A percentile compares a stretch with the other conserved stretches of the same genome.
Conservation (phyloP, 805 yeast genomes). For the Yarrowia bubula region DNA sequence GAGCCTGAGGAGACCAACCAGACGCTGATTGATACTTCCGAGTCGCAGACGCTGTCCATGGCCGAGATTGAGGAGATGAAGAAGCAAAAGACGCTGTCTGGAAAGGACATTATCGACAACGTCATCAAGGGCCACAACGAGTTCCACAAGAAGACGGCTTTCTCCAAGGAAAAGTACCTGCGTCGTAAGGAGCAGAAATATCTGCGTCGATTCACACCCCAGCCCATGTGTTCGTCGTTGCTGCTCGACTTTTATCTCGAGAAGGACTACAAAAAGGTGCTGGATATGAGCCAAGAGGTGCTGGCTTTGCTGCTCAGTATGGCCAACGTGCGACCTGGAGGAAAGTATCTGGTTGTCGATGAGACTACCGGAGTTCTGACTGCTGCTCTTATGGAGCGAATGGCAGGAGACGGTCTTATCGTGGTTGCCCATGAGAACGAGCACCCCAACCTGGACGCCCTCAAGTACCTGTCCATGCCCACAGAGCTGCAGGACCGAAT, state of each 20-base stretch:
- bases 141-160: conserved; percentile 83
- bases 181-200: conserved; percentile 91
- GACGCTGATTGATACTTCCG: conserved; percentile 64
- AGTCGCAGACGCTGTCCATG: conserved; percentile 65
- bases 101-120: conserved; percentile 72
- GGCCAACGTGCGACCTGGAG: conserved; percentile 86
- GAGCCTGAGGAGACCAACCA: conserved; percentile 56
- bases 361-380: conserved; percentile 93
- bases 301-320: conserved; percentile 72
- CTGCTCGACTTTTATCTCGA: conserved; percentile 72
- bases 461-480: conserved; percentile 60
- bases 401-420: conserved; percentile 71
- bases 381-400: conserved; percentile 83
- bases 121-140: conserved; percentile 82
- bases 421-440: conserved; percentile 87
- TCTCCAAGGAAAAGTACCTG: conserved; percentile 87
- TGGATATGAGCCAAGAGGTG: conserved; percentile 83
- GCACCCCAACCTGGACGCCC: conserved; percentile 75
- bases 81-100: conserved; percentile 53
- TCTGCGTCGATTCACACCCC: conserved; percentile 78
- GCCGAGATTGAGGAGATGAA: conserved; percentile 87
- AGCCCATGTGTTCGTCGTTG: conserved; percentile 66
- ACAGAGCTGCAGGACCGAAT: conserved; percentile 51
- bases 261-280: conserved; percentile 67
- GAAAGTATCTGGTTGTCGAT: conserved; percentile 81